phyloP scores from a whole-genome alignment of 208 protist species.

The Crithidia expoeki region DNA sequence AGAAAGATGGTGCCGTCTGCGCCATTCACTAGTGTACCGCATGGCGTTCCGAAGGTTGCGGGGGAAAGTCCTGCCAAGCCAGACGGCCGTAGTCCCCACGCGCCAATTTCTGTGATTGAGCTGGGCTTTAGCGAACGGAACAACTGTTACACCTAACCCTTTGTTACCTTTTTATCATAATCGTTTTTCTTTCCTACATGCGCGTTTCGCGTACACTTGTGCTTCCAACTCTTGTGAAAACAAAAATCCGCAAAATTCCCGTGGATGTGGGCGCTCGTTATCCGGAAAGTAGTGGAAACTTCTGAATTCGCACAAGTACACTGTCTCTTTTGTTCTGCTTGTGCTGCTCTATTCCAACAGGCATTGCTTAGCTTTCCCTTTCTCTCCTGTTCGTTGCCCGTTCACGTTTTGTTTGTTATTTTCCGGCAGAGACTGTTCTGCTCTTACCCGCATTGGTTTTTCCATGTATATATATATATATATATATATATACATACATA shows the following conservation, averaged over 20 bases:
- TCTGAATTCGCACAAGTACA: no score
- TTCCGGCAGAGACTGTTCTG: background rate
- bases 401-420: background rate
- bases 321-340: background rate
- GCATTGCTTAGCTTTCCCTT: slow-evolving; percentile 1
- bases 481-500: no score
- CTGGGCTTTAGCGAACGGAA: slow-evolving; percentile 22
- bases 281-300: no score
- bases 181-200: background rate
- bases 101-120: slow-evolving; percentile 20
- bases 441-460: background rate
- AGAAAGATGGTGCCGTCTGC: background rate
- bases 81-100: slow-evolving; percentile 4
- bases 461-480: no score
- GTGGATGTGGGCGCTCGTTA: no score
- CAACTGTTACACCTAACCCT: background rate
- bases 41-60: background rate
- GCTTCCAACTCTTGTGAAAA: no score
- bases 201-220: no score
- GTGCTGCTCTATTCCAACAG: background rate
- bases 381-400: slow-evolving; percentile 3
- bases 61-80: background rate
- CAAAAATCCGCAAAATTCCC: no score
- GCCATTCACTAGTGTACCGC: background rate
- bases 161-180: background rate